Percentiles rank a stretch among this genome's conserved stretches.
phyloP scores from a whole-genome alignment of 1,139 yeast species.

The Zygotorulaspora mrakii region DNA sequence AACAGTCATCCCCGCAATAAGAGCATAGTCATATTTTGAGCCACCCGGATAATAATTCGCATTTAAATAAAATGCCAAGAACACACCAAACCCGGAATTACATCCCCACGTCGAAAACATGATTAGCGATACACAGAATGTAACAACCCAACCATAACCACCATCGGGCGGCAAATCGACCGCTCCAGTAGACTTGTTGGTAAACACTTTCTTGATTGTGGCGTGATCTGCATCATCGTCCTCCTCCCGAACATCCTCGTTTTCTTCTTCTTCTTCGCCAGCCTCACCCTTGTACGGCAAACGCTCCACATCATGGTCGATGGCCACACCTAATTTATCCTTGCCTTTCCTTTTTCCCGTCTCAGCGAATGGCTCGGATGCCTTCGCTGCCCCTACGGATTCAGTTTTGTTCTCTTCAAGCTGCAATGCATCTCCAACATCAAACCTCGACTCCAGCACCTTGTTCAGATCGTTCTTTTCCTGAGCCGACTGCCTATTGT shows the following conservation, averaged over 20 bases:
- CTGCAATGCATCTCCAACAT: slow-evolving; percentile 33
- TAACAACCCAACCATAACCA: slow-evolving; percentile 69
- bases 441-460: slow-evolving; percentile 28
- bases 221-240: slow-evolving; percentile 9
- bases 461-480: slow-evolving; percentile 18
- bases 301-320: not conserved
- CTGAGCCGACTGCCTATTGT: slow-evolving; percentile 24
- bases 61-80: slow-evolving; percentile 52
- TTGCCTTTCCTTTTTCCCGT: slow-evolving; percentile 6
- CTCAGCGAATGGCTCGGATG: no score
- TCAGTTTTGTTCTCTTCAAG: slow-evolving; percentile 17
- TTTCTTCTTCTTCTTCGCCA: slow-evolving; percentile 5
- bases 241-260: slow-evolving; percentile 2
- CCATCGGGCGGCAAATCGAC: slow-evolving; percentile 56
- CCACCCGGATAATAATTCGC: slow-evolving; percentile 54
- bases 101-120: slow-evolving; percentile 72
- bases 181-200: slow-evolving; percentile 35
- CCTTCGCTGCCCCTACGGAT: slow-evolving; percentile 17
- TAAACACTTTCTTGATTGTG: slow-evolving; percentile 36
- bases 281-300: not conserved
- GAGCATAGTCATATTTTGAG: slow-evolving; percentile 56
- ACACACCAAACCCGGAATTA: slow-evolving; percentile 67
- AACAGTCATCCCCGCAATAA: slow-evolving; percentile 64
- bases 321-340: not conserved
- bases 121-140: slow-evolving; percentile 50